Evolutionary conservation across 78 protist genomes (phyloP).

Genomic region (Neovahlkampfia damariscottae): DNA sequence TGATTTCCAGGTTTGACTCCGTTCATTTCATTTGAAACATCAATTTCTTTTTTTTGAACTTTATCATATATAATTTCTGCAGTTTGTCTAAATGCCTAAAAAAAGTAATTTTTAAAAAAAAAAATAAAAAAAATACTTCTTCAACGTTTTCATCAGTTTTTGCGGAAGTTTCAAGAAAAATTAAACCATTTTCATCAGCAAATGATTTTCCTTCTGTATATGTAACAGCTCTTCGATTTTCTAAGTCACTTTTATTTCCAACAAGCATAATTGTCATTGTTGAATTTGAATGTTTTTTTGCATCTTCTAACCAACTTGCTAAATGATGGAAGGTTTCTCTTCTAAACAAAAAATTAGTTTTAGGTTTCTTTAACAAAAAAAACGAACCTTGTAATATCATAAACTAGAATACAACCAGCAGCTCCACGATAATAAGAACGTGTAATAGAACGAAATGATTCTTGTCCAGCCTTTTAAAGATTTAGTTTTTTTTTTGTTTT

Average conservation of each 20-base stretch:
- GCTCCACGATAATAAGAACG: slow-evolving; percentile 95
- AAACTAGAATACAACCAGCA: slow-evolving; percentile 31
- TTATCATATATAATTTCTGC: slow-evolving; percentile 19
- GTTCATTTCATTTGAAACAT: slow-evolving; percentile 4
- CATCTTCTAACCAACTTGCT: slow-evolving; percentile 71
- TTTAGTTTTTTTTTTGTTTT: slow-evolving; percentile 80
- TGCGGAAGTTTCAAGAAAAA: slow-evolving; percentile 68
- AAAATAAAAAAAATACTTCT: no score
- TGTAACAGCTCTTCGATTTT: slow-evolving; percentile 32
- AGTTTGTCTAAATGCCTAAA: slow-evolving; percentile 40
- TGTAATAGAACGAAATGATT: slow-evolving; percentile 87
- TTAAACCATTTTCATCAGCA: slow-evolving; percentile 29
- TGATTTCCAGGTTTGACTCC: background rate
- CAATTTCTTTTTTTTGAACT: slow-evolving; percentile 6
- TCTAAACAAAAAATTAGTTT: slow-evolving; percentile 21
- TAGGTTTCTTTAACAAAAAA: background rate
- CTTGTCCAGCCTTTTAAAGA: slow-evolving; percentile 34
- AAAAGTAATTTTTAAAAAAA: no score
- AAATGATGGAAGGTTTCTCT: slow-evolving; percentile 92
- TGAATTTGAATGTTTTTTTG: slow-evolving; percentile 61
- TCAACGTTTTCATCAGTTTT: slow-evolving; percentile 65
- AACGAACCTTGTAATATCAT: slow-evolving; percentile 31
- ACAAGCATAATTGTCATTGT: slow-evolving; percentile 89
- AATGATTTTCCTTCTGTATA: slow-evolving; percentile 48
- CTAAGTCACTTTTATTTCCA: slow-evolving; percentile 74